Evolutionary conservation across 73 alveolate genomes (phyloP).

Genomic region (Symbiodinium pilosum): DNA sequence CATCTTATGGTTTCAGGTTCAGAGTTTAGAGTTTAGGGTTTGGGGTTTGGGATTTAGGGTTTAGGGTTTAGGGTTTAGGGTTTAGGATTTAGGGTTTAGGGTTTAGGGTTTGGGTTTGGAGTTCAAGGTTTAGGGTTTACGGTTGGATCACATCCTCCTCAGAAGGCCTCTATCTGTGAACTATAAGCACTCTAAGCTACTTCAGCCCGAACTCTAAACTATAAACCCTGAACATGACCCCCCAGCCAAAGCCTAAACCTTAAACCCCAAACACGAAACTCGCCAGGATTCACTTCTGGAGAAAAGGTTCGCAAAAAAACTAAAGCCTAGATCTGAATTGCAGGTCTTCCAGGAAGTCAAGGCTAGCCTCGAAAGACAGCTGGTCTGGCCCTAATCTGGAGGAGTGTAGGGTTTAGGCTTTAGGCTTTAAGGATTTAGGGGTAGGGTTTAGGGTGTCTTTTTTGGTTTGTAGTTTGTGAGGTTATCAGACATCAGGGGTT

Average conservation of each 20-base stretch:
- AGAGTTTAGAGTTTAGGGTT: not conserved
- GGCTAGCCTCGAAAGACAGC: conserved; percentile 66
- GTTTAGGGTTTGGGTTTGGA: not conserved
- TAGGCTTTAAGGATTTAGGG: not conserved
- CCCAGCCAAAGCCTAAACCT: not conserved
- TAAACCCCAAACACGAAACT: not conserved
- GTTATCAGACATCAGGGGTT: too few species aligned
- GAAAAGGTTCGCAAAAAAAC: not conserved
- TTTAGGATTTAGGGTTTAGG: not conserved
- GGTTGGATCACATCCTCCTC: too few species aligned
- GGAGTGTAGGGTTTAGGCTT: not conserved
- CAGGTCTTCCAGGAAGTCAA: conserved; percentile 84
- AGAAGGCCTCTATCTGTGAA: too few species aligned
- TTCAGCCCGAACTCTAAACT: not conserved
- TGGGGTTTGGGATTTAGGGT: not conserved
- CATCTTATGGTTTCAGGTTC: not conserved
- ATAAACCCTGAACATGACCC: not conserved
- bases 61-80: not conserved
- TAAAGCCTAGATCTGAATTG: not conserved
- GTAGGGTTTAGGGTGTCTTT: not conserved
- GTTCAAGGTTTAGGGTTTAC: not conserved
- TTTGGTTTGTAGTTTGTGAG: too few species aligned
- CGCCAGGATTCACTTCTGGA: too few species aligned
- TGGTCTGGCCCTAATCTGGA: too few species aligned
- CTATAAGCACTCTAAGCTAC: too few species aligned